Evolutionary conservation across 169 alveolate genomes (phyloP).

Genomic region (Plasmodium ovale): DNA sequence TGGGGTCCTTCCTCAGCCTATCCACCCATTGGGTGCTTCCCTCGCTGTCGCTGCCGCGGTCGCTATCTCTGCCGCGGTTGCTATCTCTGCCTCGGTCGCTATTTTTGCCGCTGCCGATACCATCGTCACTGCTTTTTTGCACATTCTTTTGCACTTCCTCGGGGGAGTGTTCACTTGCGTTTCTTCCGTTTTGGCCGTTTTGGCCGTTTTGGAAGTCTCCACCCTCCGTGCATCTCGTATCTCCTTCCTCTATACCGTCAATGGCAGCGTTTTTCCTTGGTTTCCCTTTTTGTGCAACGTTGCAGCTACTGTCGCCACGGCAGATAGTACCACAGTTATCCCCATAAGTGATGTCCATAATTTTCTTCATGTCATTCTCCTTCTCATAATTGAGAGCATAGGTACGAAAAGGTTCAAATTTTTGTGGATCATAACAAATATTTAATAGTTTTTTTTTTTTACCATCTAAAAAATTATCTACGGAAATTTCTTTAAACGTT

Average conservation of each 20-base stretch:
- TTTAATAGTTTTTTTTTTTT: constrained; percentile 42
- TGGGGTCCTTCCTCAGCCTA: constrained; percentile 32
- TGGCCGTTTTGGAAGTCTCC: neutral
- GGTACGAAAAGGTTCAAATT: constrained; percentile 23
- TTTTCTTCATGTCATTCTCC: constrained; percentile 47
- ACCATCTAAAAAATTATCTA: constrained; percentile 27
- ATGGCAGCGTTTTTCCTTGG: neutral
- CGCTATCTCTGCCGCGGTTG: neutral
- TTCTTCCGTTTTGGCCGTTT: neutral
- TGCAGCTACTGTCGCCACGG: neutral
- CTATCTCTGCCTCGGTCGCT: neutral
- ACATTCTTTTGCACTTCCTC: neutral
- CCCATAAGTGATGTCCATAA: constrained; percentile 51
- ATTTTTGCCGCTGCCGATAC: neutral
- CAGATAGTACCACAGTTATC: neutral
- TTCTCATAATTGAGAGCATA: constrained; percentile 38
- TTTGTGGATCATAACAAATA: constrained; percentile 16
- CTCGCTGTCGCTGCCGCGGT: neutral
- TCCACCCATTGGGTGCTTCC: constrained; percentile 2
- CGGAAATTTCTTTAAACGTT: constrained; percentile 33
- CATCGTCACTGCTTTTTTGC: neutral
- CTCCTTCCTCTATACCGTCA: neutral
- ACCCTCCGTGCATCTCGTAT: neutral
- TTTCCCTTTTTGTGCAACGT: neutral
- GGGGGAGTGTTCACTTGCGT: neutral